A percentile compares a stretch with the other conserved stretches of the same genome.
These are phyloP conservation scores for Xerocomellus amylosporus DNA, from an alignment of 768 basidiomycete genomes.

Conservation along the genomic window DNA sequence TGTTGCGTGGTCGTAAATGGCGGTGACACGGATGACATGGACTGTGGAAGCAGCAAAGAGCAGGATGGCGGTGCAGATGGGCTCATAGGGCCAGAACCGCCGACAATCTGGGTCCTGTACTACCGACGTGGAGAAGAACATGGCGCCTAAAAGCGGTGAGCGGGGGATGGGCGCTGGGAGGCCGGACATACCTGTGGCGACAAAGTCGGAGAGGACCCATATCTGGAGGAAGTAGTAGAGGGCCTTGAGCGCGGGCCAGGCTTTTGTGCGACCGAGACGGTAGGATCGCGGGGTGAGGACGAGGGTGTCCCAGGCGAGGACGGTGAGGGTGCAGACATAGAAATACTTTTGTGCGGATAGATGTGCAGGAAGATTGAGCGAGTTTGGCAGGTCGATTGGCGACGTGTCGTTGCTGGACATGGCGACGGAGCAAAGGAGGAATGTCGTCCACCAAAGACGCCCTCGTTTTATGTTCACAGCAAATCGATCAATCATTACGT, in stretches of 20 bases:
- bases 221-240: constrained; percentile 71
- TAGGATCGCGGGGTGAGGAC: constrained; percentile 79
- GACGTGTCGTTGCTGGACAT: constrained; percentile 21
- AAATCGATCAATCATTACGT: constrained; percentile 26
- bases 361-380: constrained; percentile 73
- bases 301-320: constrained; percentile 87
- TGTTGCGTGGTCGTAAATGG: constrained; percentile 65
- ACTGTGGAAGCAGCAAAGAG: constrained; percentile 67
- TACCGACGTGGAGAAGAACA: constrained; percentile 80
- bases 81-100: constrained; percentile 80
- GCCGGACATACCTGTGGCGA: constrained; percentile 56
- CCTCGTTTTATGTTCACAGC: constrained; percentile 19
- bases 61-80: constrained; percentile 79
- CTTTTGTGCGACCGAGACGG: constrained; percentile 57
- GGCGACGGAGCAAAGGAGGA: too few relatives aligned
- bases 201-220: constrained; percentile 79
- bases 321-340: constrained; percentile 84
- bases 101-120: constrained; percentile 51
- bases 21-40: constrained; percentile 76
- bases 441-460: too few relatives aligned
- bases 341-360: constrained; percentile 87
- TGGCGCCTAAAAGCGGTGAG: constrained; percentile 51
- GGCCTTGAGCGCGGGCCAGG: constrained; percentile 77
- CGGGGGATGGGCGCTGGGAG: background rate
- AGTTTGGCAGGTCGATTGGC: constrained; percentile 47